Conservation (phyloP, 139 green algal genomes). For the Micractinium conductrix region DNA sequence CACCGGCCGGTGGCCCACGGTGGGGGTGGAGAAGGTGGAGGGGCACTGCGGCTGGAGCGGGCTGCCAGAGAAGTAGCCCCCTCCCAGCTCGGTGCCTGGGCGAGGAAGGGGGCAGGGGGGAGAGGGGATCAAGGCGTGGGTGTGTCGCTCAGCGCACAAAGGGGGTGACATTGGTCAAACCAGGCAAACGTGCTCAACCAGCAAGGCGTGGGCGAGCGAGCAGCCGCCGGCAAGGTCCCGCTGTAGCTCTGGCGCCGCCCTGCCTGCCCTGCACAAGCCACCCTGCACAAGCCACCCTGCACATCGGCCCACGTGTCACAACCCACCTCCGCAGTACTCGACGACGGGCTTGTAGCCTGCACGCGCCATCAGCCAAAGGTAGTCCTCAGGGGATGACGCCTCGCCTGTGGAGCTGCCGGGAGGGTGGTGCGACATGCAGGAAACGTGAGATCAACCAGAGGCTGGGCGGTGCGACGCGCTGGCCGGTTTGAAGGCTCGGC, state of each 20-base stretch:
- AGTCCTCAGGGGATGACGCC: constrained; percentile 71
- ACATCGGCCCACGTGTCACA: too few relatives aligned
- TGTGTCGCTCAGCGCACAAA: background rate
- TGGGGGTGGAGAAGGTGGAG: constrained; percentile 77
- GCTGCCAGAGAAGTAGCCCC: constrained; percentile 77
- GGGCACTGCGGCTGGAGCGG: constrained; percentile 81
- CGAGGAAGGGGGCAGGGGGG: background rate
- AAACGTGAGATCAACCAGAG: too few relatives aligned
- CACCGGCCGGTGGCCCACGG: constrained; percentile 49
- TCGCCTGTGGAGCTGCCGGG: constrained; percentile 73
- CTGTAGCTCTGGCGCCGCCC: too few relatives aligned
- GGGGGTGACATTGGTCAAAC: background rate
- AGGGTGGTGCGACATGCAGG: too few relatives aligned
- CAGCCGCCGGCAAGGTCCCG: too few relatives aligned
- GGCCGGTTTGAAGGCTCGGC: too few relatives aligned
- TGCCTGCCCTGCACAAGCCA: too few relatives aligned
- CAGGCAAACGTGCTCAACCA: too few relatives aligned
- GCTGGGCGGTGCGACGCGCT: too few relatives aligned
- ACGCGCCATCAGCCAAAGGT: constrained; percentile 68
- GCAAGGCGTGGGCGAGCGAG: too few relatives aligned
- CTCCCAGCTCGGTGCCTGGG: constrained; percentile 89
- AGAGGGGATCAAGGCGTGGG: too few relatives aligned
- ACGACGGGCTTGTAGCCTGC: constrained; percentile 84
- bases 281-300: too few relatives aligned
- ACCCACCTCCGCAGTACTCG: constrained; percentile 90